Conservation (phyloP, 2,329 filamentous ascomycete genomes). For the Alternaria sp. region DNA sequence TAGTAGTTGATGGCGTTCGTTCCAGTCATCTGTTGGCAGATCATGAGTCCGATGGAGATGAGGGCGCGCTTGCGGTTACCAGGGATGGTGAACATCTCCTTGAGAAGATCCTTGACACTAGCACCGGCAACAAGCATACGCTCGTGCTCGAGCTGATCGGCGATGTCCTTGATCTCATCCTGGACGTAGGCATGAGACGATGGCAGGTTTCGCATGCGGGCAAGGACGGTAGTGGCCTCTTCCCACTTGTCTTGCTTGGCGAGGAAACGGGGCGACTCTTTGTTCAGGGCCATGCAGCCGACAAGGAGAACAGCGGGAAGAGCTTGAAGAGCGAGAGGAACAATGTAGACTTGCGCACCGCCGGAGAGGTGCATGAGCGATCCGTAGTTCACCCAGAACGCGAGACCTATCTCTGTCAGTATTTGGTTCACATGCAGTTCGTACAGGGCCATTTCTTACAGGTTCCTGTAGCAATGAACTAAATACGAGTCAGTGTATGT, state of each 20-base stretch:
- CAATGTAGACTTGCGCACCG: conserved; percentile 62
- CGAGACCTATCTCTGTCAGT: conserved; percentile 53
- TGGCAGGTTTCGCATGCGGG: conserved; percentile 63
- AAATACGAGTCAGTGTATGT: too few relatives aligned
- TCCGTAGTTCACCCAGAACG: conserved; percentile 65
- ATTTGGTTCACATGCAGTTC: background rate
- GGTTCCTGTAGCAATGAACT: background rate
- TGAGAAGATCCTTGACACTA: conserved; percentile 51
- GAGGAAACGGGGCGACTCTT: conserved; percentile 73
- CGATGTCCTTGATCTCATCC: conserved; percentile 48
- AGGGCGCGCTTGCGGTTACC: conserved; percentile 68
- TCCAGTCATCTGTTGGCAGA: conserved; percentile 78
- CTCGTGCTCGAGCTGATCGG: conserved; percentile 60
- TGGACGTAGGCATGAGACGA: conserved; percentile 47
- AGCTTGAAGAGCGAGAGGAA: conserved; percentile 71
- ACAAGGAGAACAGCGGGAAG: conserved; percentile 69
- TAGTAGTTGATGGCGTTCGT: conserved; percentile 66
- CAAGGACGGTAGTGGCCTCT: conserved; percentile 65
- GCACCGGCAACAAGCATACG: conserved; percentile 63
- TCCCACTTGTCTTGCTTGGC: conserved; percentile 75
- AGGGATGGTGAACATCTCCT: conserved; percentile 56
- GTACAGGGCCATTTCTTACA: background rate
- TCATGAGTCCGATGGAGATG: conserved; percentile 69
- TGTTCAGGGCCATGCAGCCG: conserved; percentile 67
- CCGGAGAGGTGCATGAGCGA: conserved; percentile 57